Evolutionary conservation across 2,329 filamentous ascomycete species (phyloP).

Genomic region (Fusarium decemcellulare): DNA sequence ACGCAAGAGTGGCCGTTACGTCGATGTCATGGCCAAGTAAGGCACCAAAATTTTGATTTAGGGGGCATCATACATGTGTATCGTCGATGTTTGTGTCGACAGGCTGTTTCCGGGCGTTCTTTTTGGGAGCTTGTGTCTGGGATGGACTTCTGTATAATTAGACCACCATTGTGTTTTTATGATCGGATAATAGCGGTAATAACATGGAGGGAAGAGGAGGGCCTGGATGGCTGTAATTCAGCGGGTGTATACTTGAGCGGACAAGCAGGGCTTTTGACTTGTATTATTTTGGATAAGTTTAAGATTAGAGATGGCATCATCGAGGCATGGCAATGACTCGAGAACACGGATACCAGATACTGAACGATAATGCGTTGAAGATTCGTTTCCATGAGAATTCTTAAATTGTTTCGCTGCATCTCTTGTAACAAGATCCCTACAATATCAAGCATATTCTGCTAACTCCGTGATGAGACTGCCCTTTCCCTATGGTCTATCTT

Average conservation of each 20-base stretch:
- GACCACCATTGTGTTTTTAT: constrained; percentile 36
- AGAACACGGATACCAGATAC: constrained; percentile 16
- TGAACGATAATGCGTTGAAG: constrained; percentile 40
- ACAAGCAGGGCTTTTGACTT: constrained; percentile 34
- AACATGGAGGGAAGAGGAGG: constrained; percentile 15
- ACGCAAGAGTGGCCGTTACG: constrained; percentile 89
- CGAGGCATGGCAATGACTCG: constrained; percentile 30
- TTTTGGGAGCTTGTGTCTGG: constrained; percentile 32
- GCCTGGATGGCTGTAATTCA: constrained; percentile 32
- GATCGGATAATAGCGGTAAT: constrained; percentile 36
- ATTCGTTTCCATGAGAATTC: constrained; percentile 5
- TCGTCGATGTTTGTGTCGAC: constrained; percentile 21
- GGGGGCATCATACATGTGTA: constrained; percentile 13
- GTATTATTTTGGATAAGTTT: constrained; percentile 37
- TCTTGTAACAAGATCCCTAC: not conserved
- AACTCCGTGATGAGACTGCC: constrained; percentile 6
- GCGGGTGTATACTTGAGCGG: constrained; percentile 29
- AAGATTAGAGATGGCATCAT: constrained; percentile 38
- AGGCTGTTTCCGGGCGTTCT: constrained; percentile 36
- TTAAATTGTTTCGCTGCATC: not conserved
- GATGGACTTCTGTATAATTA: constrained; percentile 44
- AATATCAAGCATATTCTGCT: constrained; percentile 16
- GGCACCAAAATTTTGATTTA: constrained; percentile 8
- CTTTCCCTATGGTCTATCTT: not conserved
- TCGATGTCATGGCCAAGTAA: constrained; percentile 93